Conservation (phyloP, 192 early-diverging fungal genomes). For the Linnemannia schmuckeri region DNA sequence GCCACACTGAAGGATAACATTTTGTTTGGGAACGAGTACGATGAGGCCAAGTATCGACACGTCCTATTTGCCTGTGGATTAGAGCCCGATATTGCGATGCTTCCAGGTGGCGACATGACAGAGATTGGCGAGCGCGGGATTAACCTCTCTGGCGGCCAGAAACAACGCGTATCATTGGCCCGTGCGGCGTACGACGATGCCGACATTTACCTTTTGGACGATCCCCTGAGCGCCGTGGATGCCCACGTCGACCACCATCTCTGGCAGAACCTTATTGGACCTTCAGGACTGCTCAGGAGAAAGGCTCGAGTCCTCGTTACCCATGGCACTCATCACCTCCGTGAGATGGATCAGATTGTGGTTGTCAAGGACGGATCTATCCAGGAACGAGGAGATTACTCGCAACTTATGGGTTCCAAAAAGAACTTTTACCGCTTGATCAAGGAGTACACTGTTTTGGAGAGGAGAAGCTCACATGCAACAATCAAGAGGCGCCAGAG, state of each 20-base stretch:
- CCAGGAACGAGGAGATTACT: conserved; percentile 67
- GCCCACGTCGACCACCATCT: conserved; percentile 61
- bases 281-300: conserved; percentile 18
- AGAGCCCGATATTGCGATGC: conserved; percentile 72
- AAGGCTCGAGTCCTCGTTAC: conserved; percentile 79
- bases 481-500: not conserved
- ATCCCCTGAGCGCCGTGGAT: conserved; percentile 77
- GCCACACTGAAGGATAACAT: conserved; percentile 92
- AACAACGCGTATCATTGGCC: conserved; percentile 83
- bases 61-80: conserved; percentile 80
- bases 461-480: conserved; percentile 13
- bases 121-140: conserved; percentile 77
- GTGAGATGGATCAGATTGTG: conserved; percentile 62
- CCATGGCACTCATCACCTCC: conserved; percentile 62
- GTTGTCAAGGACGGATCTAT: conserved; percentile 59
- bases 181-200: conserved; percentile 82
- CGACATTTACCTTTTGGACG: conserved; percentile 83
- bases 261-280: conserved; percentile 56
- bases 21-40: conserved; percentile 80
- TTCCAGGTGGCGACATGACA: conserved; percentile 78
- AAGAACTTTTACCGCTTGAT: conserved; percentile 60
- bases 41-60: conserved; percentile 70
- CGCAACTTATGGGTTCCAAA: conserved; percentile 61
- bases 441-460: conserved; percentile 29
- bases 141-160: conserved; percentile 78